A percentile compares a stretch with the other conserved stretches of the same genome.
Evolutionary conservation across 495 filamentous ascomycete genomes (phyloP).

Genomic region (Poronia punctata): DNA sequence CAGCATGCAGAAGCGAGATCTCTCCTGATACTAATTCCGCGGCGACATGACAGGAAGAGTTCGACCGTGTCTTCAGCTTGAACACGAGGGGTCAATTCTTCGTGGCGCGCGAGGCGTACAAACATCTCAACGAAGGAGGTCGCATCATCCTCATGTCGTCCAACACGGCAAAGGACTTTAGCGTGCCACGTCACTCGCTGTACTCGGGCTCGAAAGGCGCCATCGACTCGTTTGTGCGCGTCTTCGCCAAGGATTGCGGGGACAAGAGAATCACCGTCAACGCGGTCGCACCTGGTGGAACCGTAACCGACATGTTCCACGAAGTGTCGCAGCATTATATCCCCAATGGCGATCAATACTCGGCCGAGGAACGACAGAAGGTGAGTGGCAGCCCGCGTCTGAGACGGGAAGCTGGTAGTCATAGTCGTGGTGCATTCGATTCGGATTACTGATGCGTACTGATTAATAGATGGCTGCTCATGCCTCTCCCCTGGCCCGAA

Average conservation of each 20-base stretch:
- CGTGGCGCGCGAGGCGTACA: conserved; percentile 51
- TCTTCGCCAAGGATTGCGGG: conserved; percentile 57
- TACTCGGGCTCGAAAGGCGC: conserved; percentile 60
- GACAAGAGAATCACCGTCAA: conserved; percentile 56
- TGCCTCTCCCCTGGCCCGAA: no score
- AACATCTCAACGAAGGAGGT: conserved; percentile 50
- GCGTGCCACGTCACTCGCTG: conserved; percentile 51
- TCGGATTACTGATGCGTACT: no score
- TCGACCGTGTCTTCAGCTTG: conserved; percentile 44
- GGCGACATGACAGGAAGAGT: no score
- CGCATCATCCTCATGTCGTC: conserved; percentile 56
- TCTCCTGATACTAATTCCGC: no score
- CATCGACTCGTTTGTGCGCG: conserved; percentile 59
- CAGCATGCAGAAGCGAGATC: no score
- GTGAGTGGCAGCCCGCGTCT: no score
- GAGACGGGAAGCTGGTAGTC: no score
- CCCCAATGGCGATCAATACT: conserved; percentile 48
- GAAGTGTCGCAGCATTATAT: conserved; percentile 47
- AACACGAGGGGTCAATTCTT: conserved; percentile 67
- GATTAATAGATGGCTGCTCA: no score
- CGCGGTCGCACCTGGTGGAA: conserved; percentile 56
- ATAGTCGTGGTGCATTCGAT: no score
- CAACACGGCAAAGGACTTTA: conserved; percentile 33
- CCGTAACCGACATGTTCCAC: conserved; percentile 55
- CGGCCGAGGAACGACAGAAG: no score